Evolutionary conservation across 2,329 filamentous ascomycete species (phyloP).

Genomic region (Aureobasidium zeae): DNA sequence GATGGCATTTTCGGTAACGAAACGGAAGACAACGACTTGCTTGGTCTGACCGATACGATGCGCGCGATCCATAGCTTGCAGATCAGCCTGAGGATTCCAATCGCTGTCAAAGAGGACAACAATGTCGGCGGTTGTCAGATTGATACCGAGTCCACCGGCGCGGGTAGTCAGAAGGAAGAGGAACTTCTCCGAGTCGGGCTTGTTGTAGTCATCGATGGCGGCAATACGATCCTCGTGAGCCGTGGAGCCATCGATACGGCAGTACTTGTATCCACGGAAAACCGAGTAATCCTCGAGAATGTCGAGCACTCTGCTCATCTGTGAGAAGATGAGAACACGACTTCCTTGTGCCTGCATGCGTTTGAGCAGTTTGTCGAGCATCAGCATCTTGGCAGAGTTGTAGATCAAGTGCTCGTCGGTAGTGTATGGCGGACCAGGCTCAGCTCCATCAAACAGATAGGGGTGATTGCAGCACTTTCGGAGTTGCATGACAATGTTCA

Average conservation of each 20-base stretch:
- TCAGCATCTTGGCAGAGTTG: constrained; percentile 95
- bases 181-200: constrained; percentile 88
- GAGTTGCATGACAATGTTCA: constrained; percentile 99
- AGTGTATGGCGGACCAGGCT: constrained; percentile 94
- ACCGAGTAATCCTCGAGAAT: constrained; percentile 98
- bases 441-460: constrained; percentile 93
- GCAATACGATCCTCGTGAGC: constrained; percentile 96
- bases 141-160: constrained; percentile 93
- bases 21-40: constrained; percentile 91
- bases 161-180: constrained; percentile 91
- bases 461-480: constrained; percentile 98
- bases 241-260: constrained; percentile 91
- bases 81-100: constrained; percentile 96
- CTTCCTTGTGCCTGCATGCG: constrained; percentile 80
- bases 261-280: constrained; percentile 90
- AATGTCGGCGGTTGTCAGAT: constrained; percentile 88
- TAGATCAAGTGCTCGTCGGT: constrained; percentile 91
- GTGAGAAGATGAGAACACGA: constrained; percentile 95
- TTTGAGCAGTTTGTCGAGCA: constrained; percentile 82
- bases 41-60: constrained; percentile 98
- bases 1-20: constrained; percentile 95
- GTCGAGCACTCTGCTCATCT: constrained; percentile 95
- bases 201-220: constrained; percentile 98
- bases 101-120: constrained; percentile 96
- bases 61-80: constrained; percentile 97